These are phyloP conservation scores for Diaporthe sp. DNA, from an alignment of 2,329 filamentous ascomycete species.

Conservation along the genomic window DNA sequence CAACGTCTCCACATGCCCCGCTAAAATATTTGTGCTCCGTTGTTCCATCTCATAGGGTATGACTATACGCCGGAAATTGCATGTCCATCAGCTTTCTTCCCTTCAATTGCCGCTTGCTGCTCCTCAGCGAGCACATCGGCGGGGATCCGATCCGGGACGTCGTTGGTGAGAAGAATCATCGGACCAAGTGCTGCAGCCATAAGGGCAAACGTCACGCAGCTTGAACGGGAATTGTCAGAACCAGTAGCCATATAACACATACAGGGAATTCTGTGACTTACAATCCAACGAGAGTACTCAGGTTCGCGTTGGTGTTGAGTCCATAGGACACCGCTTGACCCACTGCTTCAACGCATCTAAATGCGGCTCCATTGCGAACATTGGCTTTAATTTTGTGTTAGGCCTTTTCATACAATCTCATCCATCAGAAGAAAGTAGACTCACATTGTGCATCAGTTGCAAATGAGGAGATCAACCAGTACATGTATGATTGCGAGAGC, in stretches of 20 bases:
- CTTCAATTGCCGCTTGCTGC: slow-evolving; percentile 37
- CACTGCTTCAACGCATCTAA: slow-evolving; percentile 52
- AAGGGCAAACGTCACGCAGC: slow-evolving; percentile 51
- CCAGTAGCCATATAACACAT: no score
- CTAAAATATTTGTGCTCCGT: neutral
- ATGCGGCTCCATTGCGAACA: slow-evolving; percentile 53
- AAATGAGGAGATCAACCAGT: slow-evolving; percentile 55
- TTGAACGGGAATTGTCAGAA: slow-evolving; percentile 32
- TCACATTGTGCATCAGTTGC: slow-evolving; percentile 52
- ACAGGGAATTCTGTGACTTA: slow-evolving; percentile 38
- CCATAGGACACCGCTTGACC: slow-evolving; percentile 53
- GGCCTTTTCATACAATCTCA: slow-evolving; percentile 34
- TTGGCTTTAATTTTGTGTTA: slow-evolving; percentile 43
- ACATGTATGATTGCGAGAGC: slow-evolving; percentile 56
- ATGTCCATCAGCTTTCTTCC: slow-evolving; percentile 25
- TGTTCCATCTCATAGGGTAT: neutral
- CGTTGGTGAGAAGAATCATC: slow-evolving; percentile 52
- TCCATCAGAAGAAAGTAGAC: neutral
- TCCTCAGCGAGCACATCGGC: slow-evolving; percentile 50
- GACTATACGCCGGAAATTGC: neutral
- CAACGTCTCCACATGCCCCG: neutral
- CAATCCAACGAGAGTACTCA: slow-evolving; percentile 51
- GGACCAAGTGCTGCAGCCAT: slow-evolving; percentile 48
- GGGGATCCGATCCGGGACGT: slow-evolving; percentile 51
- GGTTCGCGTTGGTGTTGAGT: slow-evolving; percentile 52